These are phyloP conservation scores for Taiozyma sp. DNA, from an alignment of 1,139 yeast species.

Conservation along the genomic window DNA sequence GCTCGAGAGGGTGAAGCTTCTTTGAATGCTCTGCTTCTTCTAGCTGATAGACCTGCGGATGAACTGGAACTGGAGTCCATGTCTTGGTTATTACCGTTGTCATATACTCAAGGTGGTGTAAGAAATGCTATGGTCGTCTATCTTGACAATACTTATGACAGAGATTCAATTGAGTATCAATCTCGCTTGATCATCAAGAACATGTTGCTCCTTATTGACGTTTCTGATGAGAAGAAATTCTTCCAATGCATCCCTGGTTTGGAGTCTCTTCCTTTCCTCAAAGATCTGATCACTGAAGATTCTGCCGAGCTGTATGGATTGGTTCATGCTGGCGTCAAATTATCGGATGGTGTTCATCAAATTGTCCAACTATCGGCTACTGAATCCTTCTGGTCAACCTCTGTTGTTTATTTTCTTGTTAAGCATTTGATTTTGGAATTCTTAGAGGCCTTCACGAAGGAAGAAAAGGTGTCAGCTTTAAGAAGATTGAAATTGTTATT, in stretches of 20 bases:
- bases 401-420: conserved; percentile 33
- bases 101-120: conserved; percentile 40
- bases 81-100: conserved; percentile 35
- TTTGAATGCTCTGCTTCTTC: conserved; percentile 1
- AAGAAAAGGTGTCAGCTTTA: conserved; percentile 26
- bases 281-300: conserved; percentile 2
- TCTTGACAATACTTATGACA: conserved; percentile 12
- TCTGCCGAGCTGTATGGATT: conserved; percentile 16
- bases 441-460: conserved; percentile 1
- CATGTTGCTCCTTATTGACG: conserved; percentile 36
- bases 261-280: neutral
- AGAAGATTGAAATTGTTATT: conserved; percentile 38
- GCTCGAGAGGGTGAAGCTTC: conserved; percentile 5
- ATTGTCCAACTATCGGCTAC: conserved; percentile 20
- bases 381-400: conserved; percentile 35
- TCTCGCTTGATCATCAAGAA: conserved; percentile 28
- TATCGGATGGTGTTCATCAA: conserved; percentile 26
- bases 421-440: conserved; percentile 27
- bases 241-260: conserved; percentile 18
- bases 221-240: conserved; percentile 27
- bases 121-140: conserved; percentile 33
- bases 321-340: conserved; percentile 24
- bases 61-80: conserved; percentile 32
- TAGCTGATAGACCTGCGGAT: conserved; percentile 5
- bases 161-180: conserved; percentile 24